Percentiles rank a stretch among this genome's conserved stretches.
phyloP scores from a whole-genome alignment of 345 rosid species.

The Citrus cavaleriei region DNA sequence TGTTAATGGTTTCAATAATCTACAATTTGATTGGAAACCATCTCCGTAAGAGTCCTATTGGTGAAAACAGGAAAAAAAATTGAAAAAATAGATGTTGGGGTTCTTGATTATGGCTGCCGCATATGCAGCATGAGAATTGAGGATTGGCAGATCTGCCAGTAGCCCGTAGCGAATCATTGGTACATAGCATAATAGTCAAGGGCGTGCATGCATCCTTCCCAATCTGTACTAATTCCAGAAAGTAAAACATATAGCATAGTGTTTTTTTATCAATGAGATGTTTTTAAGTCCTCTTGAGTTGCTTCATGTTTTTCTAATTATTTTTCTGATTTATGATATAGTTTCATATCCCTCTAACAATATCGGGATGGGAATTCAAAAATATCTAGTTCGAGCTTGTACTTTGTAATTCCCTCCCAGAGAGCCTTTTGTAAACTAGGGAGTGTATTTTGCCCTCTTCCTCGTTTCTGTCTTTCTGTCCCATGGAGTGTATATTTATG shows the following conservation, averaged over 20 bases:
- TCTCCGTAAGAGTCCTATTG: conserved; percentile 34
- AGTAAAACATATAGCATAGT: conserved; percentile 48
- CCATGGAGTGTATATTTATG: conserved; percentile 9
- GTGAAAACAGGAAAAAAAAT: neutral
- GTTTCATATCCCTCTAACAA: neutral
- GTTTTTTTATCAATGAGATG: conserved; percentile 42
- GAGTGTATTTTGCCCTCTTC: neutral
- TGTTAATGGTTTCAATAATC: conserved; percentile 66
- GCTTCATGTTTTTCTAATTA: conserved; percentile 22
- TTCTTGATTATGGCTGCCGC: conserved; percentile 28
- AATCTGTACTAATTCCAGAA: conserved; percentile 50
- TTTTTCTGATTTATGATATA: conserved; percentile 13
- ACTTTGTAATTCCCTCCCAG: neutral
- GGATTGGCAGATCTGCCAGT: conserved; percentile 22
- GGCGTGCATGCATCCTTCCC: conserved; percentile 23
- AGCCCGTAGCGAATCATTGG: conserved; percentile 27
- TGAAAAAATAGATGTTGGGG: conserved; percentile 4
- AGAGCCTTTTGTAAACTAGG: conserved; percentile 1
- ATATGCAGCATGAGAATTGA: conserved; percentile 28
- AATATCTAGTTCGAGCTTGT: neutral
- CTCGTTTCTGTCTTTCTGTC: neutral
- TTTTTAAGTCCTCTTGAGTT: conserved; percentile 27
- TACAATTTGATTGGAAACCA: conserved; percentile 80
- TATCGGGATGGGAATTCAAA: neutral
- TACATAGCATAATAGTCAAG: conserved; percentile 18